These are phyloP conservation scores for Cryptococcus sp. DNA, from an alignment of 1,284 basidiomycete genomes.

Conservation along the genomic window DNA sequence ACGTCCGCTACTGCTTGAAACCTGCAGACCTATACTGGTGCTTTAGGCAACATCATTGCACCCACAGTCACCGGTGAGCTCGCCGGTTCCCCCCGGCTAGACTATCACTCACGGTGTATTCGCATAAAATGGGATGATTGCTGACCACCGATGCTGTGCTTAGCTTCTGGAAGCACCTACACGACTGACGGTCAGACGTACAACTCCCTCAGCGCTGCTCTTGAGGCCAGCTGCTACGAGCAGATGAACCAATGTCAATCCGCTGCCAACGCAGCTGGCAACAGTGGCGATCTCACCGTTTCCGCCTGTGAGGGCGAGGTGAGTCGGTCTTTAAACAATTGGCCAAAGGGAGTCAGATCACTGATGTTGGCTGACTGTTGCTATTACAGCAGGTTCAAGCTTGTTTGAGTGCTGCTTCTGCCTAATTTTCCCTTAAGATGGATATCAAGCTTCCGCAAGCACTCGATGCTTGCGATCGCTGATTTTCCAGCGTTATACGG, in stretches of 20 bases:
- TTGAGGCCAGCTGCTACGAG: constrained; percentile 31
- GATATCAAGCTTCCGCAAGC: not conserved
- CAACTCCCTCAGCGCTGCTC: constrained; percentile 35
- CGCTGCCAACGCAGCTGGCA: constrained; percentile 29
- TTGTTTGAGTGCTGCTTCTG: constrained; percentile 7
- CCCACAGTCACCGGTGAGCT: constrained; percentile 24
- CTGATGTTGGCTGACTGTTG: not conserved
- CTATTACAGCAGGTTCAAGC: constrained; percentile 7
- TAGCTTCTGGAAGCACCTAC: constrained; percentile 13
- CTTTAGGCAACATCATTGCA: constrained; percentile 28
- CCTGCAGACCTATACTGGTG: constrained; percentile 32
- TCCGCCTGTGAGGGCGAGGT: constrained; percentile 22
- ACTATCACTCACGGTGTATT: too few species aligned
- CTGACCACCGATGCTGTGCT: not conserved
- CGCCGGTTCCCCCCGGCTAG: too few species aligned
- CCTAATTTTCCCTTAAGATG: too few species aligned
- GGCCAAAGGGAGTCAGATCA: not conserved
- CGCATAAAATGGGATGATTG: too few species aligned
- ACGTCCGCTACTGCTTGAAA: constrained; percentile 13
- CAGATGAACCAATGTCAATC: constrained; percentile 38
- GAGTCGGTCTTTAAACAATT: not conserved
- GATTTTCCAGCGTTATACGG: not conserved
- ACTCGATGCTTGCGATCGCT: too few species aligned
- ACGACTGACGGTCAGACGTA: constrained; percentile 16
- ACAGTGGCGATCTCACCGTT: constrained; percentile 27